Evolutionary conservation across 2,329 filamentous ascomycete species (phyloP).

Genomic region (Herpotrichia juniperi): DNA sequence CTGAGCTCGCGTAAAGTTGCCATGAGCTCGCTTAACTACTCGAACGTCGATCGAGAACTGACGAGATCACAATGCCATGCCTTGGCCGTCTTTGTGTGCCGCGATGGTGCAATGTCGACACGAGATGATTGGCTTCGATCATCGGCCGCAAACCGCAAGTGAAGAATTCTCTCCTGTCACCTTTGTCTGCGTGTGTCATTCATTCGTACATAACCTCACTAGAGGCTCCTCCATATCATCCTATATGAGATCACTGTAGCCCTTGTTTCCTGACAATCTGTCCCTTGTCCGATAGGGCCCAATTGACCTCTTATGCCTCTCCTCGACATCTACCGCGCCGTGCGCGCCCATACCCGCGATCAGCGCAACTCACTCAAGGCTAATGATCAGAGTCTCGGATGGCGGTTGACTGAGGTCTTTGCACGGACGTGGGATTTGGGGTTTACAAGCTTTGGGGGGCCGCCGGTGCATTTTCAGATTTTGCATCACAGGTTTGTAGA

Average conservation of each 20-base stretch:
- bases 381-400: constrained; percentile 27
- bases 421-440: constrained; percentile 63
- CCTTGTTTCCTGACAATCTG: too few relatives aligned
- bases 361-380: constrained; percentile 21
- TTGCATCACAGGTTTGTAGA: constrained; percentile 67
- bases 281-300: too few relatives aligned
- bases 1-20: constrained; percentile 23
- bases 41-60: background rate
- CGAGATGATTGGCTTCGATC: constrained; percentile 11
- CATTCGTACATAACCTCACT: too few relatives aligned
- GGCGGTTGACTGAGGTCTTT: constrained; percentile 34
- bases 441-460: constrained; percentile 70
- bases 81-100: constrained; percentile 12
- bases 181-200: too few relatives aligned
- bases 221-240: too few relatives aligned
- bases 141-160: background rate
- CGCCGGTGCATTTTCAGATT: constrained; percentile 73
- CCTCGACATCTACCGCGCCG: constrained; percentile 15
- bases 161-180: background rate
- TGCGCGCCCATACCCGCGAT: constrained; percentile 23
- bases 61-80: constrained; percentile 13
- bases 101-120: constrained; percentile 20
- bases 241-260: too few relatives aligned
- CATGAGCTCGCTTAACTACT: background rate
- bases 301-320: constrained; percentile 11